Conservation (phyloP, 352 stramenopile genomes). For the Phytophthora crassamura region DNA sequence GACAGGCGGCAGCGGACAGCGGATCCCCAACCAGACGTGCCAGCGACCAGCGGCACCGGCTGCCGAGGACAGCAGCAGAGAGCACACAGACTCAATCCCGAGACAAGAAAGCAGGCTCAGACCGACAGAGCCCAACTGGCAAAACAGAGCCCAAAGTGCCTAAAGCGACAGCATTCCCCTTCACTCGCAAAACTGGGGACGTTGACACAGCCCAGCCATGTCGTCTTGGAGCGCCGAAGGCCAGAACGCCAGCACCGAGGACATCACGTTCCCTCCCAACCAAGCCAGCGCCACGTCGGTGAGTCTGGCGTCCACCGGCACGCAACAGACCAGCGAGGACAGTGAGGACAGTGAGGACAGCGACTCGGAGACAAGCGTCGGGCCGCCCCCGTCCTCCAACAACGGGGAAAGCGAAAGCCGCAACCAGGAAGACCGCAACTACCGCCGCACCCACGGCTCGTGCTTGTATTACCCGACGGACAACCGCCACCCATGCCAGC, state of each 20-base stretch:
- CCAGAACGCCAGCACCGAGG: slow-evolving; percentile 25
- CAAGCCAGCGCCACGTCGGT: slow-evolving; percentile 6
- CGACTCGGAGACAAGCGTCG: slow-evolving; percentile 19
- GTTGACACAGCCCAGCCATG: slow-evolving; percentile 13
- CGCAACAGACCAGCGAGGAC: not conserved
- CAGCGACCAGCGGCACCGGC: not conserved
- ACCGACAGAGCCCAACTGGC: not conserved
- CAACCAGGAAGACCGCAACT: slow-evolving; percentile 7
- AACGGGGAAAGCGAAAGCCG: slow-evolving; percentile 2
- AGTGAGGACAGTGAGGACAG: not conserved
- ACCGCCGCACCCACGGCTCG: slow-evolving; percentile 42
- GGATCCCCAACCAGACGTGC: not conserved
- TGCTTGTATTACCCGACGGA: slow-evolving; percentile 51
- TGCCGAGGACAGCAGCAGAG: slow-evolving; percentile 4
- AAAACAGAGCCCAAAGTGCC: not conserved
- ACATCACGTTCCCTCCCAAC: slow-evolving; percentile 35
- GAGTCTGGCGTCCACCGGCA: slow-evolving; percentile 11
- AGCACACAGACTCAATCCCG: not conserved
- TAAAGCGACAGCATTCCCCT: slow-evolving; percentile 2
- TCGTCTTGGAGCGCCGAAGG: slow-evolving; percentile 34
- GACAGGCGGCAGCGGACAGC: not conserved
- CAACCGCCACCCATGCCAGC: slow-evolving; percentile 43
- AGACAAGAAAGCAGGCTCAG: slow-evolving; percentile 8
- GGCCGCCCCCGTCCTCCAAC: slow-evolving; percentile 1
- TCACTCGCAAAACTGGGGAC: too few relatives aligned